Evolutionary conservation across 495 filamentous ascomycete genomes (phyloP).

Genomic region (Penicillium odoratum): DNA sequence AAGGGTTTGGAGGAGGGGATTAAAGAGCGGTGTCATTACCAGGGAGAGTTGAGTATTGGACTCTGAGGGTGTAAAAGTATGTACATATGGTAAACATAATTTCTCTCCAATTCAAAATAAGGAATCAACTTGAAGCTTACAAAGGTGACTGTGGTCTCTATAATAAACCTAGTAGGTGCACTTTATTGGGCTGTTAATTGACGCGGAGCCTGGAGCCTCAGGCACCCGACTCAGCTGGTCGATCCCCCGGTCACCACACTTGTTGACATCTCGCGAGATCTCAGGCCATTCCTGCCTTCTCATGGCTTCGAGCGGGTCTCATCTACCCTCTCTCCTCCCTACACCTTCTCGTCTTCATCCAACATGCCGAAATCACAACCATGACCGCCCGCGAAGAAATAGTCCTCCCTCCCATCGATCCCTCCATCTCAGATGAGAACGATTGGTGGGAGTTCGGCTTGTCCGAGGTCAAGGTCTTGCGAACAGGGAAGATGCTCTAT

Average conservation of each 20-base stretch:
- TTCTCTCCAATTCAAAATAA: no score
- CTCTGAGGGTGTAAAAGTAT: not conserved
- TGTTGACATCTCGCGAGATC: constrained; percentile 5
- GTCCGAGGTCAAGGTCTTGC: constrained; percentile 52
- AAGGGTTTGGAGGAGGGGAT: not conserved
- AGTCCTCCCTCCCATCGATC: constrained; percentile 55
- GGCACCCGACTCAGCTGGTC: constrained; percentile 3
- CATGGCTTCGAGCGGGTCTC: not conserved
- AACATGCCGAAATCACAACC: constrained; percentile 38
- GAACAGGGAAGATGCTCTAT: constrained; percentile 48
- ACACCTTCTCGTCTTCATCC: constrained; percentile 4
- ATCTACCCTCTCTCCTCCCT: not conserved
- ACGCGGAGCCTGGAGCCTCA: constrained; percentile 5
- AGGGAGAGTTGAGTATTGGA: not conserved
- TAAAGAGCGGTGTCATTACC: constrained; percentile 4
- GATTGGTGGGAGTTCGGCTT: constrained; percentile 60
- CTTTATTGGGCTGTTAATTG: not conserved
- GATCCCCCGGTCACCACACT: constrained; percentile 3
- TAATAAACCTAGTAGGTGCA: not conserved
- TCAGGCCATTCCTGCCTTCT: not conserved
- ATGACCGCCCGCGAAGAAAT: constrained; percentile 56
- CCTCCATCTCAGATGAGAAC: constrained; percentile 55
- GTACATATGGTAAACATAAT: no score
- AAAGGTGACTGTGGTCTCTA: not conserved
- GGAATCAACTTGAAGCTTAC: no score